These are phyloP conservation scores for Cladophialophora immunda DNA, from an alignment of 2,329 filamentous ascomycete genomes.

Conservation along the genomic window DNA sequence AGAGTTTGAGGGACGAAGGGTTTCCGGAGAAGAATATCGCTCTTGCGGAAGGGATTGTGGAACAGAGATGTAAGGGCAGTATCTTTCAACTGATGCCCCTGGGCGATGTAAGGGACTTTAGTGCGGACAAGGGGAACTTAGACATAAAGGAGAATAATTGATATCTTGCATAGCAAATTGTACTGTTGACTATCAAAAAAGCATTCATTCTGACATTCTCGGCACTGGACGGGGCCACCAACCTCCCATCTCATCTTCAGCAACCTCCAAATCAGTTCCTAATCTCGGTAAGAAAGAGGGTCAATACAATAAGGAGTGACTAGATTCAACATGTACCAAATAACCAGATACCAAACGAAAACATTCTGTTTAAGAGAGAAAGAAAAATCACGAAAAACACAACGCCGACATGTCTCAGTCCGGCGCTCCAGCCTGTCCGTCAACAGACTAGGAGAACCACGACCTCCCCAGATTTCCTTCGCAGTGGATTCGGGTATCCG, in stretches of 20 bases:
- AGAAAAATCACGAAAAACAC: constrained; percentile 9
- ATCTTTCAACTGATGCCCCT: constrained; percentile 33
- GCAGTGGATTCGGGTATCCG: constrained; percentile 11
- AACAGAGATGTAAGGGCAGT: constrained; percentile 26
- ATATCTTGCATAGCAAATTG: background rate
- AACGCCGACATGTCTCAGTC: constrained; percentile 36
- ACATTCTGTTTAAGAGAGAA: background rate
- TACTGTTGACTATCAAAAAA: background rate
- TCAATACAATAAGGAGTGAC: background rate
- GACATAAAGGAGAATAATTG: constrained; percentile 14
- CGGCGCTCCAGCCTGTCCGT: constrained; percentile 24
- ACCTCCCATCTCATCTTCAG: background rate
- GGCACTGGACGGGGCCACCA: background rate
- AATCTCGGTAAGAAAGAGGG: background rate
- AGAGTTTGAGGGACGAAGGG: constrained; percentile 39
- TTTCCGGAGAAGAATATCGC: constrained; percentile 38
- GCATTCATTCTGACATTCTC: background rate
- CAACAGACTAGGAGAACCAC: constrained; percentile 23
- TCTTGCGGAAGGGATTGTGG: constrained; percentile 36
- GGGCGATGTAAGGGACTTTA: constrained; percentile 31
- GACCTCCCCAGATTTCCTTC: constrained; percentile 22
- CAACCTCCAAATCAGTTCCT: background rate
- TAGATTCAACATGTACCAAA: background rate
- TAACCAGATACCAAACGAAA: background rate
- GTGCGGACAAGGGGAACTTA: constrained; percentile 16